phyloP scores from a whole-genome alignment of 805 yeast species.

The Ogataea ganodermae region DNA sequence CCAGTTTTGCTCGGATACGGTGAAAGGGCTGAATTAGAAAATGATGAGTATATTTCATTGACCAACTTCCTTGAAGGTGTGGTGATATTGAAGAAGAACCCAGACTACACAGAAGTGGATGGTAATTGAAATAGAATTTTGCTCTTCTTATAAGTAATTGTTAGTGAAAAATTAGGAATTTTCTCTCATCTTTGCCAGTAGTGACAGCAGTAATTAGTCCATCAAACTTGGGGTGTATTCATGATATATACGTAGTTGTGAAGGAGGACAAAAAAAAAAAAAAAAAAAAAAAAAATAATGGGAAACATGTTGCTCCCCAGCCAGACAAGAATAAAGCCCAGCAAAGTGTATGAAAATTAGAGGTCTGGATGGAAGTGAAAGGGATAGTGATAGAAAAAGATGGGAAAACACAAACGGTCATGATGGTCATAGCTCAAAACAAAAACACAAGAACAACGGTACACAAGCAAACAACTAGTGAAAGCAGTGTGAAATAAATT shows the following conservation, averaged over 20 bases:
- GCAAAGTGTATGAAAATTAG: neutral
- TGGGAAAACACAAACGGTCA: conserved; percentile 19
- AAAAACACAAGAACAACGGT: conserved; percentile 8
- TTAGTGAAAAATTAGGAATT: neutral
- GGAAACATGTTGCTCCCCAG: conserved; percentile 12
- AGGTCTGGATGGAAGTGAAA: conserved; percentile 4
- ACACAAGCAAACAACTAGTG: conserved; percentile 13
- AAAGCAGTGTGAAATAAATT: conserved; percentile 12
- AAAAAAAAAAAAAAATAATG: conserved; percentile 10
- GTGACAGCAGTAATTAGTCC: too few species aligned
- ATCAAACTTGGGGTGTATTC: neutral
- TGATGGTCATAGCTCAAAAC: conserved; percentile 15
- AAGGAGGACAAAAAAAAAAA: neutral
- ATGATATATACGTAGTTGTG: neutral
- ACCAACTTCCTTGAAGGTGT: conserved; percentile 87
- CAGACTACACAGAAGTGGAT: conserved; percentile 64
- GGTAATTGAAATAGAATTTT: conserved; percentile 11
- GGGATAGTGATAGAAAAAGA: conserved; percentile 18
- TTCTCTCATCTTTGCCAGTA: too few species aligned
- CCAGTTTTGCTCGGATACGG: conserved; percentile 93
- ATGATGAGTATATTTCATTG: conserved; percentile 85
- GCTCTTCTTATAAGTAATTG: neutral
- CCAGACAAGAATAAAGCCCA: conserved; percentile 10
- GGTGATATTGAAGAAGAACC: conserved; percentile 88
- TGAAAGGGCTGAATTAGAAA: conserved; percentile 95